Evolutionary conservation across 2,329 filamentous ascomycete genomes (phyloP).

Genomic region (Penicillium thymicola): DNA sequence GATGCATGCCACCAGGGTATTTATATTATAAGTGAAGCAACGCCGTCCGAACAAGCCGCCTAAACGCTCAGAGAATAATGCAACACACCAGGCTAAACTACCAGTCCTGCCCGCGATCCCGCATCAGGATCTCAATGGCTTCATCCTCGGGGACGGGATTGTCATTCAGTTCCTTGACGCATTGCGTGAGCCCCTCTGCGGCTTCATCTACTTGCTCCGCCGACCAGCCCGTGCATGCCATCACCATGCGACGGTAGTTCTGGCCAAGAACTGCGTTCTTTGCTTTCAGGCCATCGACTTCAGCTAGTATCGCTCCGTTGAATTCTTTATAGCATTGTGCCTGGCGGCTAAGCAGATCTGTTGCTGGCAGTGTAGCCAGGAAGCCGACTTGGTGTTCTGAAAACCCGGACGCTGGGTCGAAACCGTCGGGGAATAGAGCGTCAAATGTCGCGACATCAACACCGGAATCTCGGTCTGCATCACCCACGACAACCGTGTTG

Average conservation of each 20-base stretch:
- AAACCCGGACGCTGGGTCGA: conserved; percentile 42
- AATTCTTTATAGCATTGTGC: conserved; percentile 68
- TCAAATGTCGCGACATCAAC: conserved; percentile 37
- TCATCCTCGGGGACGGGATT: conserved; percentile 44
- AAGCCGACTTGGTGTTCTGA: conserved; percentile 43
- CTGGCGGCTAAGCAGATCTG: conserved; percentile 62
- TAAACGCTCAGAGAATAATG: conserved; percentile 20
- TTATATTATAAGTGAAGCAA: conserved; percentile 20
- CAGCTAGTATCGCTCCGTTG: conserved; percentile 63
- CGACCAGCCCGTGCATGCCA: conserved; percentile 75
- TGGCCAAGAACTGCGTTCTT: conserved; percentile 79
- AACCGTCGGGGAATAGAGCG: conserved; percentile 36
- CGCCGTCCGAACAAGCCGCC: conserved; percentile 15
- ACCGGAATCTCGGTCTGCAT: conserved; percentile 46
- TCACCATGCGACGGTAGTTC: conserved; percentile 84
- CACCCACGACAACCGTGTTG: conserved; percentile 48
- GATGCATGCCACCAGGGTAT: conserved; percentile 23
- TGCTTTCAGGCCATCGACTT: conserved; percentile 69
- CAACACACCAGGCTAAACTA: conserved; percentile 19
- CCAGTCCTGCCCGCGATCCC: conserved; percentile 46
- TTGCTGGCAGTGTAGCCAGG: conserved; percentile 55
- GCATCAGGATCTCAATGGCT: conserved; percentile 46
- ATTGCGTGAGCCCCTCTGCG: conserved; percentile 74
- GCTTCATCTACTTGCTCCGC: conserved; percentile 77
- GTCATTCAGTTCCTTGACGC: conserved; percentile 76